A percentile compares a stretch with the other conserved stretches of the same genome.
These are phyloP conservation scores for Rubia tinctorum DNA, from an alignment of 305 asterid genomes.

Conservation along the genomic window DNA sequence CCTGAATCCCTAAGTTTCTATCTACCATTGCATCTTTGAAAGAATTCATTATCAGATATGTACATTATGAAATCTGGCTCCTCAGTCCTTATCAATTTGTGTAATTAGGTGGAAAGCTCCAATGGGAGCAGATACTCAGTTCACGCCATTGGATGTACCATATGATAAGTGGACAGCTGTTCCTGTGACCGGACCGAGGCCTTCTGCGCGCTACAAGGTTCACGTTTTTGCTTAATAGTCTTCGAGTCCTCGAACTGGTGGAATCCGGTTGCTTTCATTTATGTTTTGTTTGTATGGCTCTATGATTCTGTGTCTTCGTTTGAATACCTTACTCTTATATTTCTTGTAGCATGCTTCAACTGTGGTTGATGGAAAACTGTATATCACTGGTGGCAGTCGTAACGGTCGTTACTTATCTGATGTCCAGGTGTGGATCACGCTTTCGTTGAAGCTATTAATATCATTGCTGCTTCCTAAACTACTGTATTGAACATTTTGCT, in stretches of 20 bases:
- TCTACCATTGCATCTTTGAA: neutral
- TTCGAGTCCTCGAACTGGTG: neutral
- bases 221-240: conserved; percentile 10
- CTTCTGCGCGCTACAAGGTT: conserved; percentile 94
- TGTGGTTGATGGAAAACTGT: conserved; percentile 64
- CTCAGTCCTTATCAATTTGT: neutral
- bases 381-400: conserved; percentile 87
- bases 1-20: neutral
- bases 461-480: neutral
- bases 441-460: neutral
- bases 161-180: conserved; percentile 75
- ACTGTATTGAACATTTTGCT: neutral
- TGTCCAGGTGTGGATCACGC: conserved; percentile 53
- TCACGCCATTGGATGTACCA: conserved; percentile 53
- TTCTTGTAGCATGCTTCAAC: conserved; percentile 76
- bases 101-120: conserved; percentile 23
- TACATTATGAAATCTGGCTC: neutral
- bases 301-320: neutral
- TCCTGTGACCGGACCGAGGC: conserved; percentile 67
- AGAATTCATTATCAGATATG: neutral
- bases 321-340: neutral
- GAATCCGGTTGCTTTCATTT: neutral
- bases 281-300: conserved; percentile 3
- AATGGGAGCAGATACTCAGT: conserved; percentile 64
- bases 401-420: conserved; percentile 91